These are phyloP conservation scores for Neopestalotiopsis rosae DNA, from an alignment of 2,329 filamentous ascomycete species.

Conservation along the genomic window DNA sequence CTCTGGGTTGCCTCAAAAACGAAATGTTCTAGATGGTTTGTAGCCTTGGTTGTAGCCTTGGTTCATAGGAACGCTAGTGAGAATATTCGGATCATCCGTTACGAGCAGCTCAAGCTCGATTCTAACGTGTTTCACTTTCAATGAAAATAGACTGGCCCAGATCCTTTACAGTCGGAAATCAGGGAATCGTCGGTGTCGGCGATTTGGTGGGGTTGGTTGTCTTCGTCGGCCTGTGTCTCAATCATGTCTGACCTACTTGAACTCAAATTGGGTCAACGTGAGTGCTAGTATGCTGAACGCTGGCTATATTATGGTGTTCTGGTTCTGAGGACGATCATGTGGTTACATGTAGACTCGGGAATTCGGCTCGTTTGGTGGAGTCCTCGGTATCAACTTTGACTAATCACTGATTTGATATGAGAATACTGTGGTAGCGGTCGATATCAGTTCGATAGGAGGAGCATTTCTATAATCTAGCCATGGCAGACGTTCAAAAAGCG, in stretches of 20 bases:
- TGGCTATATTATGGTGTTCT: not conserved
- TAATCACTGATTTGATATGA: too few relatives aligned
- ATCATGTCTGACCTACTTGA: not conserved
- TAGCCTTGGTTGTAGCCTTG: not conserved
- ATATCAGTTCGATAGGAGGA: too few relatives aligned
- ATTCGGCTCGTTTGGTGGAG: not conserved
- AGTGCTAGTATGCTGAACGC: not conserved
- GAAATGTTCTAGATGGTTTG: not conserved
- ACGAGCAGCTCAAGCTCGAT: not conserved
- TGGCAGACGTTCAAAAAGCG: too few relatives aligned
- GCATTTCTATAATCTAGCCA: too few relatives aligned
- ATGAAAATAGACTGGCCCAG: not conserved
- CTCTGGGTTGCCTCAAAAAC: not conserved
- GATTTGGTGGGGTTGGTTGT: not conserved
- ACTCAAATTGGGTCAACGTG: not conserved
- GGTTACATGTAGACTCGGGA: not conserved
- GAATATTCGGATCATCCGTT: not conserved
- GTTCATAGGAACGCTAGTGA: not conserved
- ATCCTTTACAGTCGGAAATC: not conserved
- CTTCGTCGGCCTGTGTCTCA: not conserved
- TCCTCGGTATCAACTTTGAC: too few relatives aligned
- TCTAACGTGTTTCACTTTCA: not conserved
- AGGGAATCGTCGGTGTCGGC: not conserved
- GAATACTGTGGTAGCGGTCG: too few relatives aligned
- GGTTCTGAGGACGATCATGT: not conserved